phyloP scores from a whole-genome alignment of 441 rosid genomes.

The Populus tomentosa region DNA sequence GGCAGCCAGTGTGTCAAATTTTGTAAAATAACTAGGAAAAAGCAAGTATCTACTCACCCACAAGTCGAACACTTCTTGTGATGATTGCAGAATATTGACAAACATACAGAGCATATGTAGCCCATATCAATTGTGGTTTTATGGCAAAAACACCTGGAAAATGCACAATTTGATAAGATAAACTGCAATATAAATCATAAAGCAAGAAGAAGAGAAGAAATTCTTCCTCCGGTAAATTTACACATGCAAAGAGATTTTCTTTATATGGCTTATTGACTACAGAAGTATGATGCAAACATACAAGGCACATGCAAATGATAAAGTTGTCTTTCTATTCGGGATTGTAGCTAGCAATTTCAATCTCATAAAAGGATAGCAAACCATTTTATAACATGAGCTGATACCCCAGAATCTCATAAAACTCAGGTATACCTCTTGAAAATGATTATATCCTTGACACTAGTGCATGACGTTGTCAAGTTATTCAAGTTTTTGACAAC shows the following conservation, averaged over 20 bases:
- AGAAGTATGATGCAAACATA: not conserved
- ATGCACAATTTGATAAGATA: slow-evolving; percentile 16
- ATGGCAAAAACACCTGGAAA: slow-evolving; percentile 93
- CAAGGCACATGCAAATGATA: not conserved
- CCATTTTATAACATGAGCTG: too few species aligned
- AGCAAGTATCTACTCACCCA: slow-evolving; percentile 47
- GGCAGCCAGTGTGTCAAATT: not conserved
- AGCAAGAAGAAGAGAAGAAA: not conserved
- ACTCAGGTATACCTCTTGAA: not conserved
- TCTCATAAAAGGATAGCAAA: not conserved
- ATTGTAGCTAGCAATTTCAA: not conserved
- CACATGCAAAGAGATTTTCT: not conserved
- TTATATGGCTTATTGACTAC: not conserved
- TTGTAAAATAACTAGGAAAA: not conserved
- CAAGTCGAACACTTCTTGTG: slow-evolving; percentile 93
- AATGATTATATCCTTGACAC: not conserved
- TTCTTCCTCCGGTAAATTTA: not conserved
- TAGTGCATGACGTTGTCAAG: not conserved
- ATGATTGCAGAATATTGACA: slow-evolving; percentile 91
- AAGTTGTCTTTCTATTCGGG: not conserved
- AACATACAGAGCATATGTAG: slow-evolving; percentile 88
- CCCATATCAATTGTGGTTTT: slow-evolving; percentile 97
- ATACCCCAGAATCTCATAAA: too few species aligned
- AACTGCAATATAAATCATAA: too few species aligned
- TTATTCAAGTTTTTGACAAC: not conserved